Conservation (phyloP, 352 stramenopile species). For the Globisporangium nodosum region DNA sequence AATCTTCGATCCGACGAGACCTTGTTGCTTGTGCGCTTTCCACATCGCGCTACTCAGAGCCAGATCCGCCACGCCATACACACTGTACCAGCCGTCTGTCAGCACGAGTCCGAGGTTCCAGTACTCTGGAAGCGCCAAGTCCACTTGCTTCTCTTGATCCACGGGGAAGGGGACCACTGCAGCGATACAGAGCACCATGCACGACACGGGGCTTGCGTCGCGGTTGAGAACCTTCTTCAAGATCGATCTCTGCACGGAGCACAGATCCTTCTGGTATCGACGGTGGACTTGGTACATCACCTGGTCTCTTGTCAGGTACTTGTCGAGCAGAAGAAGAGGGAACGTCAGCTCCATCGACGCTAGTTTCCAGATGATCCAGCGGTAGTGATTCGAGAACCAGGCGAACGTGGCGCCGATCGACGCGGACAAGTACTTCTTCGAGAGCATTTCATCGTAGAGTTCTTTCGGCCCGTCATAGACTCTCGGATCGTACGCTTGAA, state of each 20-base stretch:
- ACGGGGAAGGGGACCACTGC: constrained; percentile 37
- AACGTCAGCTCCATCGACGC: constrained; percentile 48
- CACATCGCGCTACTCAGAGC: constrained; percentile 36
- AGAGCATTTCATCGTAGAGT: constrained; percentile 33
- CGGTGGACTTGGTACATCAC: constrained; percentile 46
- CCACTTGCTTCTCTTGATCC: constrained; percentile 17
- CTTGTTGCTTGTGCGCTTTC: constrained; percentile 30
- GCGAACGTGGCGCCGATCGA: constrained; percentile 28
- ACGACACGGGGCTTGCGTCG: constrained; percentile 56
- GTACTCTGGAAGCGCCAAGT: constrained; percentile 36
- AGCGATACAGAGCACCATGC: constrained; percentile 63
- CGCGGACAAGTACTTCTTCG: constrained; percentile 19
- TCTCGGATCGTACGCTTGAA: constrained; percentile 12
- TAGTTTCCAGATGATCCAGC: constrained; percentile 72
- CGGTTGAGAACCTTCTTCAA: constrained; percentile 67
- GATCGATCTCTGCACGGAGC: constrained; percentile 41
- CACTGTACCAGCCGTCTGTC: constrained; percentile 69
- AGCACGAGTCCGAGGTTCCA: constrained; percentile 61
- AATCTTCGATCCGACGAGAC: constrained; percentile 55
- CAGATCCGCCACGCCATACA: constrained; percentile 51
- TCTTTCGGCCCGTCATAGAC: constrained; percentile 18
- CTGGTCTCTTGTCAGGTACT: constrained; percentile 57
- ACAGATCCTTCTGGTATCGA: constrained; percentile 50
- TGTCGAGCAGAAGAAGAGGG: constrained; percentile 36
- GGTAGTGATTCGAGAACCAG: constrained; percentile 75